Conservation (phyloP, 495 filamentous ascomycete species). For the Penicillium herquei region DNA sequence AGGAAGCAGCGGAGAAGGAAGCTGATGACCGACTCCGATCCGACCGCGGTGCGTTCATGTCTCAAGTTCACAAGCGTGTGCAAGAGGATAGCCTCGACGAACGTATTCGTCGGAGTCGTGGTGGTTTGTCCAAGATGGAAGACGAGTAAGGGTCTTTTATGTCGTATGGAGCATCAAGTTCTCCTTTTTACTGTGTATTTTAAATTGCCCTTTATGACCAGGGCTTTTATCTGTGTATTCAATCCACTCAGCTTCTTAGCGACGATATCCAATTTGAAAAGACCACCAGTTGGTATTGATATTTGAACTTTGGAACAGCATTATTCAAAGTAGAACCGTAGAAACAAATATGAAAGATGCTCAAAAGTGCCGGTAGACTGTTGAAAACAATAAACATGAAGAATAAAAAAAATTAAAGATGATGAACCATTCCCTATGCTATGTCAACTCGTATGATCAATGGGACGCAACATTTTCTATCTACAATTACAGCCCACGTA, state of each 20-base stretch:
- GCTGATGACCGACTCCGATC: conserved; percentile 55
- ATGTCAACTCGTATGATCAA: conserved; percentile 5
- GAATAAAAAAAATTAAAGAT: conserved; percentile 2
- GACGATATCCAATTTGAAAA: conserved; percentile 3
- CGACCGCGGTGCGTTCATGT: conserved; percentile 41
- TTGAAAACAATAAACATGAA: neutral
- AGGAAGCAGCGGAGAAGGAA: conserved; percentile 62
- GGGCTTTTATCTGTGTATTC: neutral
- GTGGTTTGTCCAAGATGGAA: conserved; percentile 37
- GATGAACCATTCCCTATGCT: conserved; percentile 7
- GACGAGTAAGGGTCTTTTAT: conserved; percentile 9
- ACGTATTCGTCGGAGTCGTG: conserved; percentile 39
- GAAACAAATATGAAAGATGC: too few species aligned
- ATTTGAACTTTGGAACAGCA: too few species aligned
- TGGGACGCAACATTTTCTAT: conserved; percentile 10
- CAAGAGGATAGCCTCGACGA: conserved; percentile 45
- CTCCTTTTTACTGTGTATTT: neutral
- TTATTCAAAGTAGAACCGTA: too few species aligned
- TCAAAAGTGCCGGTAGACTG: too few species aligned
- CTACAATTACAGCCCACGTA: conserved; percentile 24
- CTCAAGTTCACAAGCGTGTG: conserved; percentile 37
- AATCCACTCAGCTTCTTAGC: neutral
- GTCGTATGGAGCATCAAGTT: neutral
- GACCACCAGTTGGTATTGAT: too few species aligned
- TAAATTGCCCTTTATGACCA: neutral